Conservation (phyloP, 257 asterid genomes). For the Ophiorrhiza pumila region DNA sequence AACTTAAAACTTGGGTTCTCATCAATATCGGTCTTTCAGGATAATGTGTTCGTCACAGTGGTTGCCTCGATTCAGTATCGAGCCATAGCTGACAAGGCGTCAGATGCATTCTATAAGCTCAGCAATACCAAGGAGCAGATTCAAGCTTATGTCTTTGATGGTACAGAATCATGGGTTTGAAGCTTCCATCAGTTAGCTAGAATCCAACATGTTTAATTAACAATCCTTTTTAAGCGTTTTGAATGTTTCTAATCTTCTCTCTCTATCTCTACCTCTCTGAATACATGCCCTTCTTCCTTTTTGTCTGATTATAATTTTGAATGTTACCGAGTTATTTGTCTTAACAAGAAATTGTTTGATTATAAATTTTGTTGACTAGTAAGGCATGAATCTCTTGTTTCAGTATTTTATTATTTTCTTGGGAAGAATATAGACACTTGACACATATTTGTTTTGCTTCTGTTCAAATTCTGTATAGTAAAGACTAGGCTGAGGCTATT, state of each 20-base stretch:
- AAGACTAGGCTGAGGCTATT: background rate
- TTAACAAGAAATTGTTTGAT: background rate
- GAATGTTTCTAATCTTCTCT: background rate
- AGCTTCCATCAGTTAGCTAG: background rate
- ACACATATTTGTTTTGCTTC: too few species aligned
- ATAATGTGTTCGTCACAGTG: slow-evolving; percentile 29
- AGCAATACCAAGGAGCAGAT: slow-evolving; percentile 29
- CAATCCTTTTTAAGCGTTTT: background rate
- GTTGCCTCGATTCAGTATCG: slow-evolving; percentile 36
- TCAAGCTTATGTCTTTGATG: slow-evolving; percentile 35
- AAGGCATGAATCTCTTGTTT: background rate
- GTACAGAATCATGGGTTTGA: slow-evolving; percentile 8
- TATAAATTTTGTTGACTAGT: background rate
- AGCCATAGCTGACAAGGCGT: slow-evolving; percentile 24
- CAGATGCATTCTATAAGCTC: slow-evolving; percentile 34
- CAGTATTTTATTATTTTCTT: background rate
- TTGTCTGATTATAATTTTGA: background rate
- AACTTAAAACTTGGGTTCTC: background rate
- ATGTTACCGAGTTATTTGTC: background rate
- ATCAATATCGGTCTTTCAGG: slow-evolving; percentile 19
- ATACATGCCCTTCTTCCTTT: background rate
- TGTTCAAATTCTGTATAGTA: background rate
- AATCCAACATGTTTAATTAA: background rate
- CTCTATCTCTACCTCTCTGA: background rate
- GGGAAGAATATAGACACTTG: background rate